These are phyloP conservation scores for Phytopythium aichiense DNA, from an alignment of 352 stramenopile genomes.

Conservation along the genomic window DNA sequence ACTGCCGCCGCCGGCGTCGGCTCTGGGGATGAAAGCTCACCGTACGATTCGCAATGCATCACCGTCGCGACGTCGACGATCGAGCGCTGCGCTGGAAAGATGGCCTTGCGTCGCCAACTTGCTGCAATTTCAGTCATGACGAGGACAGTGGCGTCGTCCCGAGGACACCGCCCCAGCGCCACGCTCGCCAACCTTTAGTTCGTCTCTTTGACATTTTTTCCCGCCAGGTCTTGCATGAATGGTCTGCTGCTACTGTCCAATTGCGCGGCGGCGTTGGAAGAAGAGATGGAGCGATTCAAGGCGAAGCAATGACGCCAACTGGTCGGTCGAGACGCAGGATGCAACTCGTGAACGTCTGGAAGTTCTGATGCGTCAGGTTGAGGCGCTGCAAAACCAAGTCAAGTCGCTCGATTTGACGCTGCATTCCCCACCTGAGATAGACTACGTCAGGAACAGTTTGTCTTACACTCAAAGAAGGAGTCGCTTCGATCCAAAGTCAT, in stretches of 20 bases:
- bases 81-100: too few species aligned
- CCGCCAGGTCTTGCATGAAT: too few species aligned
- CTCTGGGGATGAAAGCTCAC: too few species aligned
- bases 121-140: too few species aligned
- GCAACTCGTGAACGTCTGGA: conserved; percentile 17
- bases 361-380: conserved; percentile 24
- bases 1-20: too few species aligned
- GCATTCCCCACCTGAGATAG: conserved; percentile 23
- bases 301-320: conserved; percentile 35
- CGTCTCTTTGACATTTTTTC: too few species aligned
- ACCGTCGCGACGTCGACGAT: too few species aligned
- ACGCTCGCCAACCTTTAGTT: too few species aligned
- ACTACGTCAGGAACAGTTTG: conserved; percentile 28
- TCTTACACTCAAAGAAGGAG: conserved; percentile 31
- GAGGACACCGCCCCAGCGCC: too few species aligned
- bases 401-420: conserved; percentile 42
- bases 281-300: conserved; percentile 54
- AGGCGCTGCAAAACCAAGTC: conserved; percentile 46
- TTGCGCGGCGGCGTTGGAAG: conserved; percentile 42
- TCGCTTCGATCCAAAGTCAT: conserved; percentile 10
- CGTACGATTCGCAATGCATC: too few species aligned
- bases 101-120: too few species aligned
- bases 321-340: conserved; percentile 36
- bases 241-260: conserved; percentile 36
- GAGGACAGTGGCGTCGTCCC: too few species aligned